These are phyloP conservation scores for Aspergillus affinis DNA, from an alignment of 495 filamentous ascomycete genomes.

Conservation along the genomic window DNA sequence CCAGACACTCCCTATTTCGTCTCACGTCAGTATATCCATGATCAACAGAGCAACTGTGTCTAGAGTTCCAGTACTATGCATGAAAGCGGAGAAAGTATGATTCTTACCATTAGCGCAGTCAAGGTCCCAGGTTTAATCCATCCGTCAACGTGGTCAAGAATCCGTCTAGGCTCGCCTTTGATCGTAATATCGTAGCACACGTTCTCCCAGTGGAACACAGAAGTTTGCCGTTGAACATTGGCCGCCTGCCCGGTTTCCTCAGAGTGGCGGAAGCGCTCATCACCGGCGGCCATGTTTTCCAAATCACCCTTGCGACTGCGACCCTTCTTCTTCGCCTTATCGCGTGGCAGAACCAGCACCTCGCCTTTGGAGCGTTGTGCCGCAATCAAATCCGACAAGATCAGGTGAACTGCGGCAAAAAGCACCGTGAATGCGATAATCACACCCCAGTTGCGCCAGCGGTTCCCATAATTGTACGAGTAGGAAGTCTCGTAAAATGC, in stretches of 20 bases:
- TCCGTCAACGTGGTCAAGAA: conserved; percentile 59
- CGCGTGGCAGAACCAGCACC: conserved; percentile 38
- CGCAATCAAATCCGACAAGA: conserved; percentile 30
- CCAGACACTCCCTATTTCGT: conserved; percentile 39
- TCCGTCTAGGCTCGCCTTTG: conserved; percentile 46
- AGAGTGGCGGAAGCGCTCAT: not conserved
- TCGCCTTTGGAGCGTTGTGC: conserved; percentile 37
- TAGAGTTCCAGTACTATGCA: no score
- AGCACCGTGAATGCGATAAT: conserved; percentile 56
- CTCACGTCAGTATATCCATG: not conserved
- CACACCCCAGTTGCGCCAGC: conserved; percentile 63
- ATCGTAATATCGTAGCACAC: conserved; percentile 63
- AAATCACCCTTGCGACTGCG: conserved; percentile 19
- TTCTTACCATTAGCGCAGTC: conserved; percentile 56
- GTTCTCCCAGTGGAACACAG: conserved; percentile 70
- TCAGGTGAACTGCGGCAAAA: conserved; percentile 43
- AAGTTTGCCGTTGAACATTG: conserved; percentile 40
- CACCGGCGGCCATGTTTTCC: conserved; percentile 22
- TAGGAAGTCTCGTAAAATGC: conserved; percentile 35
- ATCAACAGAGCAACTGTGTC: not conserved
- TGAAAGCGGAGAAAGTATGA: no score
- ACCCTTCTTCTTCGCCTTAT: conserved; percentile 11
- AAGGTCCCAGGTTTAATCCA: conserved; percentile 66
- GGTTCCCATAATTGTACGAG: conserved; percentile 51
- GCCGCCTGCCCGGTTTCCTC: conserved; percentile 12